phyloP scores from a whole-genome alignment of 2,329 filamentous ascomycete species.

The Alternaria atra region DNA sequence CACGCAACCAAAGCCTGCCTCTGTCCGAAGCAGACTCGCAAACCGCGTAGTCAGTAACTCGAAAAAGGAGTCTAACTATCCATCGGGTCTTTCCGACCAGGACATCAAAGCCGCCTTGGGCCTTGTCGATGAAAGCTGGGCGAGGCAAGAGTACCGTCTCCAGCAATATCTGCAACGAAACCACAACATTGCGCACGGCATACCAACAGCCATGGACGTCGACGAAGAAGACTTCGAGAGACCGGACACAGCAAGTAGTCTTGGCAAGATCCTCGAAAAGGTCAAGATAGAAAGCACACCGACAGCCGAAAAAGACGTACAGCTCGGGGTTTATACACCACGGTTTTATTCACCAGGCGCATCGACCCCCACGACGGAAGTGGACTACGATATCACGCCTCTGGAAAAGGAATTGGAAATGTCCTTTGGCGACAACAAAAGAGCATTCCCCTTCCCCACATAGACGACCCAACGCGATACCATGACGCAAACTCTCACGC shows the following conservation, averaged over 20 bases:
- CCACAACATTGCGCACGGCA: slow-evolving; percentile 55
- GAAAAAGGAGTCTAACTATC: slow-evolving; percentile 34
- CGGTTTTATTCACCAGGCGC: slow-evolving; percentile 2
- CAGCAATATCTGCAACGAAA: slow-evolving; percentile 59
- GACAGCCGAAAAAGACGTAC: slow-evolving; percentile 50
- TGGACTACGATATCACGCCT: slow-evolving; percentile 27
- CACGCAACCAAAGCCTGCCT: slow-evolving; percentile 41
- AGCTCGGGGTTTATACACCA: slow-evolving; percentile 30
- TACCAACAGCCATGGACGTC: slow-evolving; percentile 55
- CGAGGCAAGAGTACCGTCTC: slow-evolving; percentile 58
- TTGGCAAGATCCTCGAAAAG: slow-evolving; percentile 55
- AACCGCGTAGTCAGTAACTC: slow-evolving; percentile 41
- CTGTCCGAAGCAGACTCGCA: slow-evolving; percentile 46
- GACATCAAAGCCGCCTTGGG: slow-evolving; percentile 60
- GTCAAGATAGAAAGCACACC: slow-evolving; percentile 58
- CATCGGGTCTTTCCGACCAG: slow-evolving; percentile 54
- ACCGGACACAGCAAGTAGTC: slow-evolving; percentile 51
- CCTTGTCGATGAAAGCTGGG: slow-evolving; percentile 61
- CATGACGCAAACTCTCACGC: not conserved
- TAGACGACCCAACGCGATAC: not conserved
- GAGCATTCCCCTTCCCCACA: slow-evolving; percentile 19
- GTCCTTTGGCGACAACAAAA: slow-evolving; percentile 34
- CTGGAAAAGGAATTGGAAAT: slow-evolving; percentile 46
- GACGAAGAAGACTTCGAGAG: slow-evolving; percentile 59
- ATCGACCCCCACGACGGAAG: slow-evolving; percentile 13